Evolutionary conservation across 2,329 filamentous ascomycete species (phyloP), one percentile per base, ranked within the genome.

Genomic region (Aspergillus sergii): DNA sequence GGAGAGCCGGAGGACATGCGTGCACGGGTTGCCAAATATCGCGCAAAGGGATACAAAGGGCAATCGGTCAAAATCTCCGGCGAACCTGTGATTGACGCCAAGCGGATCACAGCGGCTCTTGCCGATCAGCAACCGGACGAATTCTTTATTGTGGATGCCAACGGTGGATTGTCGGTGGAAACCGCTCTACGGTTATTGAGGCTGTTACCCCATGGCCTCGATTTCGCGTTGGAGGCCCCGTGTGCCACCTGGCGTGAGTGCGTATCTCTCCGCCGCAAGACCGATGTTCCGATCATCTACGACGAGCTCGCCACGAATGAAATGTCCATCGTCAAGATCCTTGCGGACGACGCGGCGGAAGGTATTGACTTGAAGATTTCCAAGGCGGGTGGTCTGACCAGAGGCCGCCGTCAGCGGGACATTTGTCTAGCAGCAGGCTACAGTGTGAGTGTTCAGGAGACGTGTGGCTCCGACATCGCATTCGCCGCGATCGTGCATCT

Each of bases 401-500:
- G 57, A 39, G 50, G 65, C 32, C 64, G 70, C 12, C 67, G 72
- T 7, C 58, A 63, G 50, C 59, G 71, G 34, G 71, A 74, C 65
- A 68, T 70, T 46, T 64, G 64, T 54, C 32, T 71, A n/a, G 68
- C 69, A 8, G 68, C 68, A 12, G 69, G 68, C 8, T 68, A 71
- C 58, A 69, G 64, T 4, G 50, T 72, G 0, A 65, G 60, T 48
- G 66, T 73, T 10, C 70, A 72, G 54, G 72, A 73, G 36, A 68
- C 69, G 2, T 51, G 39, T 12, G 71, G 71, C 7, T 70, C 66
- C n/a, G 70, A 72, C 48, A 71, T 73, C 51, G 53, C 66, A 23
- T 74, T 73, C 69, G 70, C 68, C 34, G 69, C 71, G 5, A 71
- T 65, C 63, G 68, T 66, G n/a, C 66, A 71, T 59, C 41, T 70